Percentiles rank a stretch among this genome's conserved stretches.
Conservation (phyloP, 257 asterid species). For the Solanum clarkiae region DNA sequence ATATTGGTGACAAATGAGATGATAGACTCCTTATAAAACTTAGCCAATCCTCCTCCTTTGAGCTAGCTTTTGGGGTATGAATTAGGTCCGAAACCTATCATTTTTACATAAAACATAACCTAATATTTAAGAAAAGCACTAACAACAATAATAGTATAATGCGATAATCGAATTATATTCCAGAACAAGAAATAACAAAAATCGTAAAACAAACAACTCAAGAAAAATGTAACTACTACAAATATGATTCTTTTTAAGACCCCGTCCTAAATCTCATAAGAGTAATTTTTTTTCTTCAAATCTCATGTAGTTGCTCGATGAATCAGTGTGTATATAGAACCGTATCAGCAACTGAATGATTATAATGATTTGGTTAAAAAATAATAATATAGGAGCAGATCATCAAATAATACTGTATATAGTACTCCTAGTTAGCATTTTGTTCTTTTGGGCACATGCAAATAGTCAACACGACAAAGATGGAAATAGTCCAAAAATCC, state of each 20-base stretch:
- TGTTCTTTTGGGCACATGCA: constrained; percentile 5
- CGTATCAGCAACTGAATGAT: not conserved
- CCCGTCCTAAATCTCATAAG: not conserved
- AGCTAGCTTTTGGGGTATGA: too few species aligned
- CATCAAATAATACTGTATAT: not conserved
- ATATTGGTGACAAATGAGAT: too few species aligned
- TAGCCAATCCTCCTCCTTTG: too few species aligned
- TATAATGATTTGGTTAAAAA: not conserved
- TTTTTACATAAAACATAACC: too few species aligned
- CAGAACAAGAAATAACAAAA: not conserved
- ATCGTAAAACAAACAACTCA: not conserved
- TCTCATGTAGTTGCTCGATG: not conserved
- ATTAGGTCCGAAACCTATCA: too few species aligned
- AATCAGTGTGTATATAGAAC: not conserved
- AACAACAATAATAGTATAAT: not conserved
- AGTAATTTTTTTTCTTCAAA: not conserved
- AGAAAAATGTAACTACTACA: not conserved
- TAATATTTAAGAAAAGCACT: not conserved
- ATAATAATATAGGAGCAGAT: not conserved
- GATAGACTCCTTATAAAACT: too few species aligned
- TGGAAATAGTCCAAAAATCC: constrained; percentile 13
- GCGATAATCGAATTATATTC: not conserved
- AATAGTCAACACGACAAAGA: constrained; percentile 9
- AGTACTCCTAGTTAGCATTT: not conserved
- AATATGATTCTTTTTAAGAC: not conserved